A percentile compares a stretch with the other conserved stretches of the same genome.
Evolutionary conservation across 306 rosid species (phyloP).

Genomic region (Adenanthera pavonina): DNA sequence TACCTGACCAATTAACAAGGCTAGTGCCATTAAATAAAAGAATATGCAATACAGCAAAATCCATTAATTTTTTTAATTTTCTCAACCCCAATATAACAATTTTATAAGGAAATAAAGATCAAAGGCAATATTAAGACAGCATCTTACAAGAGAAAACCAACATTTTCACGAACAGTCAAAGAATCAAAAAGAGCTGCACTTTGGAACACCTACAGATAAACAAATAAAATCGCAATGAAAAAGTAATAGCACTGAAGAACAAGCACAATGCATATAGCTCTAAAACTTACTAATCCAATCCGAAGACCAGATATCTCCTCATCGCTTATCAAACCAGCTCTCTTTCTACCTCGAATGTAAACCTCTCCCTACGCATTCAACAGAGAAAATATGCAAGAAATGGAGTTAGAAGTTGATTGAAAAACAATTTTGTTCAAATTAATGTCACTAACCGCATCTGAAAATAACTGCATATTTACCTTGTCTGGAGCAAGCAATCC

Average conservation of each 20-base stretch:
- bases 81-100: conserved; percentile 6
- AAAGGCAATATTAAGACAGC: conserved; percentile 29
- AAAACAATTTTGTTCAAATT: background rate
- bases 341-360: conserved; percentile 82
- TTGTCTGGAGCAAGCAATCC: conserved; percentile 95
- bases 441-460: conserved; percentile 27
- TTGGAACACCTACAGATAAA: conserved; percentile 80
- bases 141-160: conserved; percentile 98
- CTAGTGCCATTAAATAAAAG: conserved; percentile 21
- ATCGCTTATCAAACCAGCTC: conserved; percentile 87
- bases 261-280: conserved; percentile 25
- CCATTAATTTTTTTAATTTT: background rate
- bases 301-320: conserved; percentile 90
- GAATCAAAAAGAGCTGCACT: conserved; percentile 99
- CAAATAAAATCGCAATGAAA: conserved; percentile 12
- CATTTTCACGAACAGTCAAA: conserved; percentile 93
- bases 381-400: conserved; percentile 26
- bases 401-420: background rate
- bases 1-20: conserved; percentile 59
- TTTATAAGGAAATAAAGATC: conserved; percentile 21
- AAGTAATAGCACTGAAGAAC: conserved; percentile 10
- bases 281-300: conserved; percentile 79
- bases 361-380: conserved; percentile 83
- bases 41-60: background rate
- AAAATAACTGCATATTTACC: conserved; percentile 45